Percentiles rank a stretch among this genome's conserved stretches.
Evolutionary conservation across 2,329 filamentous ascomycete genomes (phyloP).

Genomic region (Colletotrichum simmondsii): DNA sequence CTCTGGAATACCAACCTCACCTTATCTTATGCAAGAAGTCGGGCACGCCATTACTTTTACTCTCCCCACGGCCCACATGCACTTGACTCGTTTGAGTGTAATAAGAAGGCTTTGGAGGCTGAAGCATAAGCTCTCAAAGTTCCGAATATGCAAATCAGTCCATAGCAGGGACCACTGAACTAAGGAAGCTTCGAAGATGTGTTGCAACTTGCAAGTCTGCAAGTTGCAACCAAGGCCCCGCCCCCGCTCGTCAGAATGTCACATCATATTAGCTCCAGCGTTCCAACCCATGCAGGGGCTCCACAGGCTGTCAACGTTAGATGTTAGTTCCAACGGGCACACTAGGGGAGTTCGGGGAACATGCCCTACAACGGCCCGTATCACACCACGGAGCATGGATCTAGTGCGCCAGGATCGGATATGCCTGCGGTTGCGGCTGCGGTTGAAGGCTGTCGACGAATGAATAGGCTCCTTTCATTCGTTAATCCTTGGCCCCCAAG

Average conservation of each 20-base stretch:
- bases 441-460: constrained; percentile 11
- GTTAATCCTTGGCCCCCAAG: neutral
- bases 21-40: too few relatives aligned
- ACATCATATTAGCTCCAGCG: constrained; percentile 5
- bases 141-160: neutral
- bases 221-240: neutral
- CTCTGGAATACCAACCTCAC: too few relatives aligned
- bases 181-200: constrained; percentile 6
- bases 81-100: too few relatives aligned
- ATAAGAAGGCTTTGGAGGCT: too few relatives aligned
- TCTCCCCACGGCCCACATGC: too few relatives aligned
- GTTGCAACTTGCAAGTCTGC: neutral
- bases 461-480: neutral
- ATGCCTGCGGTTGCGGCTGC: constrained; percentile 6
- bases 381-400: constrained; percentile 10
- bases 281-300: constrained; percentile 9
- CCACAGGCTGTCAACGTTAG: neutral
- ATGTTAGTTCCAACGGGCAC: neutral
- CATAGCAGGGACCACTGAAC: constrained; percentile 1
- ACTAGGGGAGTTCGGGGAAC: constrained; percentile 5
- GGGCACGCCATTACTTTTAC: too few relatives aligned
- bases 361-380: constrained; percentile 5
- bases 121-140: too few relatives aligned
- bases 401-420: neutral
- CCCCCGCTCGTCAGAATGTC: constrained; percentile 8